A percentile compares a stretch with the other conserved stretches of the same genome.
Evolutionary conservation across 2,329 filamentous ascomycete species (phyloP).

Genomic region (Hypoxylon sp.): DNA sequence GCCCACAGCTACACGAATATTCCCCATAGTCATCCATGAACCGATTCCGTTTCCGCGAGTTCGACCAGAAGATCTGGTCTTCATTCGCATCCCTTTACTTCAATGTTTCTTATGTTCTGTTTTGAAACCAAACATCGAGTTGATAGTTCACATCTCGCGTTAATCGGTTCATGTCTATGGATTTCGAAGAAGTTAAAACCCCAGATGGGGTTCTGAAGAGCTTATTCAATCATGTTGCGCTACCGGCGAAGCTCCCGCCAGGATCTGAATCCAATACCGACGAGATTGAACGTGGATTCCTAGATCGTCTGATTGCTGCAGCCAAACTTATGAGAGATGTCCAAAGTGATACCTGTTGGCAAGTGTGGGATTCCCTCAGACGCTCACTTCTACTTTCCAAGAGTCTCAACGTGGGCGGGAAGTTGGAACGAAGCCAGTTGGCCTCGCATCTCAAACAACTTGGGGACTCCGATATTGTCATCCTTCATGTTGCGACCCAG

Average conservation of each 20-base stretch:
- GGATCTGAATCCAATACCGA: constrained; percentile 32
- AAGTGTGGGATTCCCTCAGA: constrained; percentile 38
- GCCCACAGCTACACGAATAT: neutral
- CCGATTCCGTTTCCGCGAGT: neutral
- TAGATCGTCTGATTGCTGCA: constrained; percentile 40
- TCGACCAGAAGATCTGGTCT: neutral
- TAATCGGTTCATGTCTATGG: constrained; percentile 20
- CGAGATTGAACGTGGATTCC: constrained; percentile 35
- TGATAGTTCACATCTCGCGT: neutral
- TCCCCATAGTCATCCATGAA: neutral
- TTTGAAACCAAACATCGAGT: neutral
- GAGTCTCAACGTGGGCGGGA: constrained; percentile 37
- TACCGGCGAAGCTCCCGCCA: constrained; percentile 44
- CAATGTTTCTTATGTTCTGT: neutral
- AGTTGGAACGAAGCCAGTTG: constrained; percentile 42
- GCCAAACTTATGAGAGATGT: constrained; percentile 30
- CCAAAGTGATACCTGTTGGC: constrained; percentile 18
- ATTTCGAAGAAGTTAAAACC: constrained; percentile 7
- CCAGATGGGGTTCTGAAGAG: constrained; percentile 29
- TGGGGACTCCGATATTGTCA: constrained; percentile 32
- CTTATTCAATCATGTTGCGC: constrained; percentile 46
- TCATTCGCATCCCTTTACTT: neutral
- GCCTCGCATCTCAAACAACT: constrained; percentile 35
- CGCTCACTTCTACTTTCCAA: constrained; percentile 37
- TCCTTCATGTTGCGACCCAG: constrained; percentile 46